Base-by-base conservation (phyloP, 495 filamentous ascomycete species). In the Lasiosphaeria miniovina region DNA sequence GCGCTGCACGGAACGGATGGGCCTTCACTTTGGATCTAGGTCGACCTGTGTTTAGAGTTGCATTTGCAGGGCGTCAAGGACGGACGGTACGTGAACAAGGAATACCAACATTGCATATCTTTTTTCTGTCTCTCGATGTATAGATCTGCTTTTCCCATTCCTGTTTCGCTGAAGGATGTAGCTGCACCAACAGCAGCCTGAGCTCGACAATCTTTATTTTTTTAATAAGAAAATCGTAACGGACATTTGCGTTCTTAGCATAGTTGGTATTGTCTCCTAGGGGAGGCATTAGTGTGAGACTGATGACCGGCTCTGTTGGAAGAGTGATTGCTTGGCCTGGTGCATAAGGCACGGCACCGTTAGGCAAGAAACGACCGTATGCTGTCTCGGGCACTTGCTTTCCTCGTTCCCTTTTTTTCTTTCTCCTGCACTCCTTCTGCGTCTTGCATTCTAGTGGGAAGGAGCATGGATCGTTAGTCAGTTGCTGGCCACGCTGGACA, bases 11-110 rank as follows among this genome's bases (percentile, higher is more conserved):
- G 58, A 17, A 36, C 33, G 46, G 56, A 57, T 57, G 54, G 59
- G 34, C 12, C 43, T 34, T 14, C 34, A 24, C 24, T 24, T 57
- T n/a, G 48, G 49, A 40, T 52, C 49, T 55, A 35, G 55, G 24
- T 36, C 59, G 32, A 34, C 34, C 48, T 49, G 38, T 36, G 50
- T 55, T 31, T 64, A 57, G 59, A 52, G 46, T 59, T 64, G 70
- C 70, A 72, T 72, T 66, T 66, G 58, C 65, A 59, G 53, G 69
- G 70, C 70, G 70, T 67, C 64, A 52, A 54, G 58, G 61, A 55
- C 38, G 60, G 67, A 55, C 38, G 60, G 67, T 58, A 66, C 59
- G 57, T 65, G 65, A 61, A 60, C 51, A 64, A 55, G 62, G 69
- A 62, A 67, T 70, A 65, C 52, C 65, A 73, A 57, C 68, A 67